A percentile compares a stretch with the other conserved stretches of the same genome.
These are phyloP conservation scores for Boletus patriciae DNA, from an alignment of 768 basidiomycete genomes.

Conservation along the genomic window DNA sequence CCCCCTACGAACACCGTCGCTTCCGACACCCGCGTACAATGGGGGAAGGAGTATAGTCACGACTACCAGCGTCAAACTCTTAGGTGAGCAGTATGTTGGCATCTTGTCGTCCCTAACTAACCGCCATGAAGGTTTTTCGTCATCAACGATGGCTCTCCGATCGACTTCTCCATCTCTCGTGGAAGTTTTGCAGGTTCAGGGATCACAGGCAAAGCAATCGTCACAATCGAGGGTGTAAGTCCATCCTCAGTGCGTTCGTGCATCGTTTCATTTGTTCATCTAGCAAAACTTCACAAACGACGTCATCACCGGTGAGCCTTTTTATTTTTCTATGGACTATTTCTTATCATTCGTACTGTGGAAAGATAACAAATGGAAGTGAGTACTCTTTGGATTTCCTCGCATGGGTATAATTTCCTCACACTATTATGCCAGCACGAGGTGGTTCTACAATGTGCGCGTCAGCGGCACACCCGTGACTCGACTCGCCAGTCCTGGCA, in stretches of 20 bases:
- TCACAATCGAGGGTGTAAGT: background rate
- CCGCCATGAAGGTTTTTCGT: background rate
- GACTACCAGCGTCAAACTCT: background rate
- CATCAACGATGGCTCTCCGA: constrained; percentile 5
- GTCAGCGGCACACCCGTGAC: background rate
- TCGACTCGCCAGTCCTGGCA: background rate
- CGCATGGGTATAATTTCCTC: background rate
- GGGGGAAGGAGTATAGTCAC: background rate
- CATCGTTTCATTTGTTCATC: background rate
- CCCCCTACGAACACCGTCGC: background rate
- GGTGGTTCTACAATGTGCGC: background rate
- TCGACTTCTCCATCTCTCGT: constrained; percentile 4
- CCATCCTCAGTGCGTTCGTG: too few species aligned
- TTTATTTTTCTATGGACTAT: background rate
- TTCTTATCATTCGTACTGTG: too few species aligned
- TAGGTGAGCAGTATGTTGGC: background rate
- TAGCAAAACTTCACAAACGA: background rate
- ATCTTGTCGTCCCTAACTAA: background rate
- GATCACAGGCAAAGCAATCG: background rate
- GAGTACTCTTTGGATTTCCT: background rate
- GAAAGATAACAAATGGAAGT: background rate
- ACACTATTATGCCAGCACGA: background rate
- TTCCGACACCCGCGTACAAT: background rate
- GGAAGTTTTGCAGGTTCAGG: background rate
- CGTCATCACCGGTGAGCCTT: background rate